Conservation (phyloP, 352 stramenopile genomes). For the Pythium oligandrum region DNA sequence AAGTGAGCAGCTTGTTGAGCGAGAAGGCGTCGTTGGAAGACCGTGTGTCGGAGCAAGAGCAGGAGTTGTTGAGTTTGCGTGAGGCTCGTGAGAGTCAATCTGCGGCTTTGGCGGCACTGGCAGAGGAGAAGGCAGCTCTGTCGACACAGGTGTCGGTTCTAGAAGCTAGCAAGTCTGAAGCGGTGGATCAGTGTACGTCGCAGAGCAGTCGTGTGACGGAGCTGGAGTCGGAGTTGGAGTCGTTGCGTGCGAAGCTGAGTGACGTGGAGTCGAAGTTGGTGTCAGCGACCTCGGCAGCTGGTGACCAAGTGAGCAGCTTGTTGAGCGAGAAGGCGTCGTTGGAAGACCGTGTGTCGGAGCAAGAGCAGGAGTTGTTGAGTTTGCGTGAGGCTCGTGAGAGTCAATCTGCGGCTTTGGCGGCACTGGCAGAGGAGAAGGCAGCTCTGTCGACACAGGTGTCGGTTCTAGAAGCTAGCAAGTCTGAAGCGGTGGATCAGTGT, state of each 20-base stretch:
- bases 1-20: no score
- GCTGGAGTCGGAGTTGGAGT: slow-evolving; percentile 5
- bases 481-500: slow-evolving; percentile 1
- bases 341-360: no score
- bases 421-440: slow-evolving; percentile 1
- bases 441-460: slow-evolving; percentile 1
- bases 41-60: no score
- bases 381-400: background rate
- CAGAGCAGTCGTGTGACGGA: slow-evolving; percentile 14
- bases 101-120: no score
- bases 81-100: no score
- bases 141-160: slow-evolving; percentile 11
- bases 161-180: background rate
- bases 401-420: background rate
- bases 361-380: slow-evolving; percentile 1
- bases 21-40: no score
- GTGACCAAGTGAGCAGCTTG: no score
- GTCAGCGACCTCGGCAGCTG: no score
- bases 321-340: no score
- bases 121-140: slow-evolving; percentile 5
- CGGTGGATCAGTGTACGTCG: slow-evolving; percentile 4
- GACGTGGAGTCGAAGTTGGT: no score
- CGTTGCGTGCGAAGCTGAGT: background rate
- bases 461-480: slow-evolving; percentile 1
- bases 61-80: no score